A percentile compares a stretch with the other conserved stretches of the same genome.
phyloP scores from a whole-genome alignment of 2,329 filamentous ascomycete genomes.

The Chaetomiaceae sp. region DNA sequence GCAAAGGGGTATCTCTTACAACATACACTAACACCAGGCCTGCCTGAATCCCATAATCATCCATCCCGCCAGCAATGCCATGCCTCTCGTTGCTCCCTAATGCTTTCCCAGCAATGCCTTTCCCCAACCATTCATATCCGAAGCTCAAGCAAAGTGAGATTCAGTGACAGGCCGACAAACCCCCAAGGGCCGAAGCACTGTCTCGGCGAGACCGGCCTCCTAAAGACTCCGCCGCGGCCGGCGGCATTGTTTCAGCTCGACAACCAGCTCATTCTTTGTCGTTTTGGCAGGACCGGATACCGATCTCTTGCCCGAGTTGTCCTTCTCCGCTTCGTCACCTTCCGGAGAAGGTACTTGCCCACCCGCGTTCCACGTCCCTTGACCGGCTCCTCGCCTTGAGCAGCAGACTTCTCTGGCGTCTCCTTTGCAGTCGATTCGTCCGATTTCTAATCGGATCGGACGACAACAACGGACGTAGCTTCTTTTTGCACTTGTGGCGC shows the following conservation, averaged over 20 bases:
- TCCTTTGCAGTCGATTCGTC: not conserved
- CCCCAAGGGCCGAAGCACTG: not conserved
- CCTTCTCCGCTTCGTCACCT: not conserved
- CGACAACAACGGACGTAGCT: not conserved
- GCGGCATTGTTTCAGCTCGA: not conserved
- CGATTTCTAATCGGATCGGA: not conserved
- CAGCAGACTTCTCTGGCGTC: not conserved
- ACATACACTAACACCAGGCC: not conserved
- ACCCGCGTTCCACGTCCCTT: not conserved
- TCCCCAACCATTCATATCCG: not conserved
- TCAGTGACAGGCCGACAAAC: not conserved
- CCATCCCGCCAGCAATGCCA: not conserved
- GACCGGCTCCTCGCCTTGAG: not conserved
- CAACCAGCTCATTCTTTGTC: not conserved
- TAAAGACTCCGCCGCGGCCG: not conserved
- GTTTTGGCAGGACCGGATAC: not conserved
- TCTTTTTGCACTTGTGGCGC: not conserved
- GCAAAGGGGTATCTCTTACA: constrained; percentile 5
- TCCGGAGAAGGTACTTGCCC: not conserved
- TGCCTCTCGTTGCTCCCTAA: no score
- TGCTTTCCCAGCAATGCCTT: not conserved
- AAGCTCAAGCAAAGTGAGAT: not conserved
- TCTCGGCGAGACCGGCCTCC: not conserved
- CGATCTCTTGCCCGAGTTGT: not conserved
- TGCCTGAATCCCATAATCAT: not conserved